Evolutionary conservation across 2,329 filamentous ascomycete species (phyloP).

Genomic region (Huntiella abstrusa): DNA sequence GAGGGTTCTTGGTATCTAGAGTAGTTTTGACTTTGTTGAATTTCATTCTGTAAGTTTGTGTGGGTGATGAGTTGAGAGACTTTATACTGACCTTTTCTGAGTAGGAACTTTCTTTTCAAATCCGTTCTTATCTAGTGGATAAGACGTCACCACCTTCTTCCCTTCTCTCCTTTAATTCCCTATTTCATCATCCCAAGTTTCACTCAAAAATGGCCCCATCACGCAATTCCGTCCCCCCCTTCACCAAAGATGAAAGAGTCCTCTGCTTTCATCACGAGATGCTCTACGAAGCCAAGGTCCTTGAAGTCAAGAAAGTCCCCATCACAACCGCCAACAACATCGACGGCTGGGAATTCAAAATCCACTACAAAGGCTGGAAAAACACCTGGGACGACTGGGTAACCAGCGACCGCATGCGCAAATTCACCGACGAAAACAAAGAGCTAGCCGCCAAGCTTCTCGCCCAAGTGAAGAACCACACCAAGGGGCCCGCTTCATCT

Average conservation of each 20-base stretch:
- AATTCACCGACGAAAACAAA: conserved; percentile 87
- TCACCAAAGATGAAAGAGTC: conserved; percentile 72
- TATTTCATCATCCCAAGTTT: neutral
- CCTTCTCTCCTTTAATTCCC: neutral
- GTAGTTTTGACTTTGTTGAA: too few species aligned
- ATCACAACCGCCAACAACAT: conserved; percentile 24
- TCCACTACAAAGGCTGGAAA: conserved; percentile 99
- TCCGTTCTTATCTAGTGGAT: neutral
- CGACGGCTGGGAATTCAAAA: conserved; percentile 64
- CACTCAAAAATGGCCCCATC: conserved; percentile 22
- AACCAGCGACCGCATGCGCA: conserved; percentile 76
- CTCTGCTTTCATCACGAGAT: conserved; percentile 95
- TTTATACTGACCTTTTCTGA: neutral
- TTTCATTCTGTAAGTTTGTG: too few species aligned
- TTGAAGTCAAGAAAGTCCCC: conserved; percentile 55
- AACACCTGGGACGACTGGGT: conserved; percentile 99
- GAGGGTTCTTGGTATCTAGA: too few species aligned
- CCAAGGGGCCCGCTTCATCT: conserved; percentile 62
- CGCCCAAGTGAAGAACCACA: conserved; percentile 44
- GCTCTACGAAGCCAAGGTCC: conserved; percentile 91
- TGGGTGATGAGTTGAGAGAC: neutral
- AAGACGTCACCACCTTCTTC: neutral
- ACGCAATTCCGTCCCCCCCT: conserved; percentile 27
- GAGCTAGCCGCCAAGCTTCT: conserved; percentile 62
- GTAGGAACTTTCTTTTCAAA: neutral